A percentile compares a stretch with the other conserved stretches of the same genome.
Conservation (phyloP, 805 yeast species). For the Ogataea haglerorum region DNA sequence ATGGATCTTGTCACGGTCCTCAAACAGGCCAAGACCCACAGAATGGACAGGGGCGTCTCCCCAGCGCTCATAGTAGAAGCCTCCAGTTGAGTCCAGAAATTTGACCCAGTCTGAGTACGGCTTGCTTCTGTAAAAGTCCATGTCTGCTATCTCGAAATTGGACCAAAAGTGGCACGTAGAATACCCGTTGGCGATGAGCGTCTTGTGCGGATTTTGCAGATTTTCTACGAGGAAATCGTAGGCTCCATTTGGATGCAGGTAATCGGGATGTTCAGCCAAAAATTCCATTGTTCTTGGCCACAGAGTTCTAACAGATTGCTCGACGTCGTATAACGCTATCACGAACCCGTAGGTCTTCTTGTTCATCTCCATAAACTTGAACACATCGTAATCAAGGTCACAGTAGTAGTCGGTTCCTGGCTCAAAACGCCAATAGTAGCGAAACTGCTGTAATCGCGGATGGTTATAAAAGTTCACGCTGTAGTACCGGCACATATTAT, state of each 20-base stretch:
- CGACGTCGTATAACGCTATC: conserved; percentile 65
- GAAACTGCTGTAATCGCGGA: conserved; percentile 56
- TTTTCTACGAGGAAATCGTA: conserved; percentile 51
- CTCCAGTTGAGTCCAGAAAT: conserved; percentile 64
- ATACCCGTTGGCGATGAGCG: conserved; percentile 39
- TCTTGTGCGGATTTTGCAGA: conserved; percentile 47
- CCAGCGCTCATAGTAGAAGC: conserved; percentile 89
- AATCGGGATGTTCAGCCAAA: conserved; percentile 53
- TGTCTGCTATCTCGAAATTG: conserved; percentile 79
- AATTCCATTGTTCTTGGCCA: conserved; percentile 71
- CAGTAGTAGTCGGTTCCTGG: conserved; percentile 69
- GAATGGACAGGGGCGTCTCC: conserved; percentile 93
- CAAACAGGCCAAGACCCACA: conserved; percentile 67
- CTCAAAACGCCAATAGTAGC: conserved; percentile 80
- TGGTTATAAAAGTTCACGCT: conserved; percentile 61
- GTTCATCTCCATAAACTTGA: conserved; percentile 66
- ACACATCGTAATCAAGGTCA: conserved; percentile 71
- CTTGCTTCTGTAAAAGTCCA: conserved; percentile 74
- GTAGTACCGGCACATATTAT: conserved; percentile 83
- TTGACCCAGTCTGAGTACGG: conserved; percentile 65
- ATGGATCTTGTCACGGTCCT: conserved; percentile 64
- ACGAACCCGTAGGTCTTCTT: conserved; percentile 73
- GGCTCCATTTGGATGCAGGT: conserved; percentile 52
- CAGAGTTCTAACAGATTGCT: conserved; percentile 55
- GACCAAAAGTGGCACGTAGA: conserved; percentile 85